These are phyloP conservation scores for Wickerhamomyces tratensis DNA, from an alignment of 805 yeast species.

Conservation along the genomic window DNA sequence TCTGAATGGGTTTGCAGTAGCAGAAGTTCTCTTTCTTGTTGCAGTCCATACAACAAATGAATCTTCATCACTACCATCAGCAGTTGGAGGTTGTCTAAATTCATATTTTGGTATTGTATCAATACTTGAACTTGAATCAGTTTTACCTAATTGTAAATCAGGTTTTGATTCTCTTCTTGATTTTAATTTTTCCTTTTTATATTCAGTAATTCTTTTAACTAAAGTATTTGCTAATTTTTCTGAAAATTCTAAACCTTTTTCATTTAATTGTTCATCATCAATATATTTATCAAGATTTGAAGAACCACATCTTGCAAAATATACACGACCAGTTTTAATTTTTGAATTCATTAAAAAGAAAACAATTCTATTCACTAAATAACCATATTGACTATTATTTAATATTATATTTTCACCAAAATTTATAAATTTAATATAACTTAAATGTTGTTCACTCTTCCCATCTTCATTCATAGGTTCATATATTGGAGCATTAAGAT, in stretches of 20 bases:
- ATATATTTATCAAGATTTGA: constrained; percentile 41
- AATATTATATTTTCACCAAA: constrained; percentile 80
- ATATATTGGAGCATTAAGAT: constrained; percentile 57
- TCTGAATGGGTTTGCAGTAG: constrained; percentile 64
- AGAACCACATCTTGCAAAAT: constrained; percentile 75
- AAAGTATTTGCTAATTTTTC: constrained; percentile 52
- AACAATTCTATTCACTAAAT: constrained; percentile 82
- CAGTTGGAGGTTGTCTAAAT: constrained; percentile 27
- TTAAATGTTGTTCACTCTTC: constrained; percentile 38
- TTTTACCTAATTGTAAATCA: constrained; percentile 2
- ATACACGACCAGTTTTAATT: constrained; percentile 83
- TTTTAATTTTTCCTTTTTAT: constrained; percentile 12
- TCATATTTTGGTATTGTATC: constrained; percentile 12
- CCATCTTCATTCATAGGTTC: constrained; percentile 47
- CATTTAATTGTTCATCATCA: constrained; percentile 75
- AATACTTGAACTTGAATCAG: constrained; percentile 8
- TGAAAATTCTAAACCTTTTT: constrained; percentile 64
- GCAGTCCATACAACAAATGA: constrained; percentile 93
- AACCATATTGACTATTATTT: constrained; percentile 78
- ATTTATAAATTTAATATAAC: constrained; percentile 79
- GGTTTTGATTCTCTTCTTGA: constrained; percentile 1
- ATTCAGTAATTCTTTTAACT: constrained; percentile 20
- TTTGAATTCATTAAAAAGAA: constrained; percentile 87
- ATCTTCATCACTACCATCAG: constrained; percentile 50
- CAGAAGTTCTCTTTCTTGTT: constrained; percentile 72